Base-by-base conservation (phyloP, 306 rosid species). In the Corylus americana region DNA sequence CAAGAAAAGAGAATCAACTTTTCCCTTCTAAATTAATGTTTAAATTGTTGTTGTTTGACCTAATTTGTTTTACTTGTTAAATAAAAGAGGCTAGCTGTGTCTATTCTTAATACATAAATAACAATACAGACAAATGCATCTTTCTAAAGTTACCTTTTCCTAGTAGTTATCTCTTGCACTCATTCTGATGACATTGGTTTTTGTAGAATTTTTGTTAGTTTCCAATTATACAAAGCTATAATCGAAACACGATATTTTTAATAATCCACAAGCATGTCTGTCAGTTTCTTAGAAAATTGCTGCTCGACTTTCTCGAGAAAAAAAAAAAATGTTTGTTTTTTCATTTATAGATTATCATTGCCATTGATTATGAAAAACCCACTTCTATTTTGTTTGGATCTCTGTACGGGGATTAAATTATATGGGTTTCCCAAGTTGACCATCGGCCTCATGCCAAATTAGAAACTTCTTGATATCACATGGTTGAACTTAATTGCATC, bases 241-340 rank as follows among this genome's bases (percentile, higher is more conserved):
- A 55, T 72, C 37, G 55, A 70, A 37, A 69, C 70, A 57, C 58
- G 31, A 74, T 71, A 58, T 49, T 74, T 63, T 83, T 62, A 83
- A 80, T 79, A 63, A 76, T 74, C 83, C 70, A 67, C 84, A 89
- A 89, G 94, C 77, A 93, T 93, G 97, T 93, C 87, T 91, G 97
- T 89, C 91, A 89, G 84, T 85, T 83, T 83, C 76, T 76, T 84
- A 55, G 78, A 78, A 22, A 81, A 73, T 70, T 74, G 74, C 12
- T 37, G 45, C 57, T 80, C 80, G 79, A 47, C 76, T 80, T 82
- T 75, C 79, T 79, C 86, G 35, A 87, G 78, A 55, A 76, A 69
- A 70, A 29, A 70, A 29, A 58, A 25, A 58, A 53, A 74, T 45
- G 80, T 71, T 69, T 72, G 71, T 49, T 66, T 66, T 50, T 71